Evolutionary conservation across 1,284 basidiomycete species (phyloP).

Genomic region (Mycosarcoma mackinlayi): DNA sequence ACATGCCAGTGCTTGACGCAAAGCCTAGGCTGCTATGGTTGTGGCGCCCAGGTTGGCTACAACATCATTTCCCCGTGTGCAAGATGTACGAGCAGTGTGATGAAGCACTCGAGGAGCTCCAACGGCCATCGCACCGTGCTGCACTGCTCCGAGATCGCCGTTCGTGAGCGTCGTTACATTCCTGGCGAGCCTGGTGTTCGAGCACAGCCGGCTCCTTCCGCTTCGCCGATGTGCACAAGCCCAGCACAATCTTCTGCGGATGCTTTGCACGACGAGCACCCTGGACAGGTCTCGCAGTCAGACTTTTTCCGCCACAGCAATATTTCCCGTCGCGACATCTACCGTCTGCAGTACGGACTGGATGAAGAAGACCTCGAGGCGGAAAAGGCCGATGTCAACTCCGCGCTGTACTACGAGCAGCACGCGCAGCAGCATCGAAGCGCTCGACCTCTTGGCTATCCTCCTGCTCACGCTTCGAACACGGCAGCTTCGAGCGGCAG

Average conservation of each 20-base stretch:
- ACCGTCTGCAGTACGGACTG: conserved; percentile 23
- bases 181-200: conserved; percentile 77
- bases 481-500: neutral
- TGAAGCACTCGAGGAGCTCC: conserved; percentile 71
- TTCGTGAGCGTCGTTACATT: conserved; percentile 78
- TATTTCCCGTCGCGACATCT: conserved; percentile 25
- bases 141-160: conserved; percentile 80
- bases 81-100: conserved; percentile 67
- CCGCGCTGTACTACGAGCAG: conserved; percentile 14
- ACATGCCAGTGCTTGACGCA: conserved; percentile 79
- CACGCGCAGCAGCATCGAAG: conserved; percentile 18
- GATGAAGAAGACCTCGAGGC: conserved; percentile 45
- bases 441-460: conserved; percentile 7
- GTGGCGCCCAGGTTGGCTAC: conserved; percentile 75
- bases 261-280: conserved; percentile 10
- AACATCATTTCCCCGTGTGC: conserved; percentile 59
- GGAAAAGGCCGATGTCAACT: conserved; percentile 42
- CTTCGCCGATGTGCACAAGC: conserved; percentile 11
- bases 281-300: conserved; percentile 7
- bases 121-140: conserved; percentile 90
- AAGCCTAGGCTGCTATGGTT: conserved; percentile 82
- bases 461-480: neutral
- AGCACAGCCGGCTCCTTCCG: conserved; percentile 29
- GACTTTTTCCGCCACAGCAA: conserved; percentile 36
- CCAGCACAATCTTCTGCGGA: conserved; percentile 14